A percentile compares a stretch with the other conserved stretches of the same genome.
Conservation (phyloP, 495 filamentous ascomycete genomes). For the Lepidopterella palustris region DNA sequence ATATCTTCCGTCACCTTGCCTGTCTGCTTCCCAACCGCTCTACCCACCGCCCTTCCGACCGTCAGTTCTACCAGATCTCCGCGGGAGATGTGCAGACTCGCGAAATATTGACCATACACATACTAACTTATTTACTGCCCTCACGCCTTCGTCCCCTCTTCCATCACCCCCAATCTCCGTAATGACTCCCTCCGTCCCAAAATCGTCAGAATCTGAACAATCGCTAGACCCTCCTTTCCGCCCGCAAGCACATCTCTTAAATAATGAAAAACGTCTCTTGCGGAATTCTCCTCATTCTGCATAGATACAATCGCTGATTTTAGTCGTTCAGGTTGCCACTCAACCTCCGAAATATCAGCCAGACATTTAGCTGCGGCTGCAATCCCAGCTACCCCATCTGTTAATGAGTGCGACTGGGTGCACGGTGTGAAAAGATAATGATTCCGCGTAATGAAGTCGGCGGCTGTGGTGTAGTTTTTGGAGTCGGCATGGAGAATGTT, state of each 20-base stretch:
- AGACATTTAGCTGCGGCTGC: slow-evolving; percentile 1
- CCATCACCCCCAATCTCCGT: slow-evolving; percentile 27
- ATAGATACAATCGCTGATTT: slow-evolving; percentile 11
- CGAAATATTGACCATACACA: no score
- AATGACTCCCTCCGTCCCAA: slow-evolving; percentile 30
- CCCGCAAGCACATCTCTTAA: slow-evolving; percentile 25
- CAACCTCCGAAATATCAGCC: slow-evolving; percentile 6
- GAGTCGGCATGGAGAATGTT: slow-evolving; percentile 53
- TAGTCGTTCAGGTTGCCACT: slow-evolving; percentile 11
- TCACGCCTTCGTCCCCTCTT: no score
- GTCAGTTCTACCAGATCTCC: no score
- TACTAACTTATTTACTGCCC: no score
- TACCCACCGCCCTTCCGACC: no score
- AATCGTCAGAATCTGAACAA: slow-evolving; percentile 31
- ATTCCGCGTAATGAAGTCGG: slow-evolving; percentile 52
- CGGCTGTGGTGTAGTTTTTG: slow-evolving; percentile 55
- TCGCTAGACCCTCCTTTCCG: slow-evolving; percentile 28
- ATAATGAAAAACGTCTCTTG: slow-evolving; percentile 25
- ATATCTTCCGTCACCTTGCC: no score
- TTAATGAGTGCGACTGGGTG: background rate
- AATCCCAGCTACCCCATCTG: background rate
- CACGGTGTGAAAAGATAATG: slow-evolving; percentile 55
- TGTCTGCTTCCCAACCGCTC: no score
- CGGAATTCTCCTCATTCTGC: background rate
- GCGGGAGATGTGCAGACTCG: no score